Percentiles rank a stretch among this genome's conserved stretches.
These are phyloP conservation scores for Termitomyces eurrhizus DNA, from an alignment of 768 basidiomycete genomes.

Conservation along the genomic window DNA sequence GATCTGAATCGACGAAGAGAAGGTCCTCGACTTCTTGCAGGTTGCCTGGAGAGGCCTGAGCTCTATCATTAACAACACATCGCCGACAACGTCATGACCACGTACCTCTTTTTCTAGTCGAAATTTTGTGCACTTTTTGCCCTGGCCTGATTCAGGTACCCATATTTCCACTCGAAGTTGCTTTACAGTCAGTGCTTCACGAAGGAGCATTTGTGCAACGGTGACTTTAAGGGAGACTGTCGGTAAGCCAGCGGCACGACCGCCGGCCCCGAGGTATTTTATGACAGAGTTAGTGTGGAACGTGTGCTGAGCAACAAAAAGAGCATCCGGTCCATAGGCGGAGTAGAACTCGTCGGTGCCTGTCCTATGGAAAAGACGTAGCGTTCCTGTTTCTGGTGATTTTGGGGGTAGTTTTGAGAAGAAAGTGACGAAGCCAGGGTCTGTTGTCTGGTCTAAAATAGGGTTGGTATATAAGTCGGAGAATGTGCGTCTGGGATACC, in stretches of 20 bases:
- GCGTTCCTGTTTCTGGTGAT: slow-evolving; percentile 72
- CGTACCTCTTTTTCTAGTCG: slow-evolving; percentile 77
- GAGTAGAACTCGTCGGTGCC: slow-evolving; percentile 69
- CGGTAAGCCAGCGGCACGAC: slow-evolving; percentile 57
- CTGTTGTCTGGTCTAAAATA: slow-evolving; percentile 55
- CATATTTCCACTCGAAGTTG: slow-evolving; percentile 95
- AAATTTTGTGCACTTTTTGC: slow-evolving; percentile 76
- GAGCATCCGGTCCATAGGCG: slow-evolving; percentile 86
- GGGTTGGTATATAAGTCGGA: not conserved
- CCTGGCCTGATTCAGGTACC: slow-evolving; percentile 65
- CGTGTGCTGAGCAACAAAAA: slow-evolving; percentile 79
- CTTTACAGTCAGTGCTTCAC: slow-evolving; percentile 86
- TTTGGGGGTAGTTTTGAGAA: slow-evolving; percentile 59
- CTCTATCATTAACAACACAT: not conserved
- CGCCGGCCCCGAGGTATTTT: slow-evolving; percentile 78
- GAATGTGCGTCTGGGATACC: slow-evolving; percentile 2
- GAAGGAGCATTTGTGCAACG: slow-evolving; percentile 75
- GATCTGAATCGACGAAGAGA: slow-evolving; percentile 78
- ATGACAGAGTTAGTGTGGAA: slow-evolving; percentile 89
- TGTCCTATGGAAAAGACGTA: slow-evolving; percentile 82
- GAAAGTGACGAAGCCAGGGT: slow-evolving; percentile 77
- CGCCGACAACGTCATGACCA: not conserved
- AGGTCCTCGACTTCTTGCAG: slow-evolving; percentile 73
- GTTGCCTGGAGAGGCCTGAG: slow-evolving; percentile 61
- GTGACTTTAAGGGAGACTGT: slow-evolving; percentile 74